These are phyloP conservation scores for Dendrobium catenatum DNA, from an alignment of 106 monocot species.

Conservation along the genomic window DNA sequence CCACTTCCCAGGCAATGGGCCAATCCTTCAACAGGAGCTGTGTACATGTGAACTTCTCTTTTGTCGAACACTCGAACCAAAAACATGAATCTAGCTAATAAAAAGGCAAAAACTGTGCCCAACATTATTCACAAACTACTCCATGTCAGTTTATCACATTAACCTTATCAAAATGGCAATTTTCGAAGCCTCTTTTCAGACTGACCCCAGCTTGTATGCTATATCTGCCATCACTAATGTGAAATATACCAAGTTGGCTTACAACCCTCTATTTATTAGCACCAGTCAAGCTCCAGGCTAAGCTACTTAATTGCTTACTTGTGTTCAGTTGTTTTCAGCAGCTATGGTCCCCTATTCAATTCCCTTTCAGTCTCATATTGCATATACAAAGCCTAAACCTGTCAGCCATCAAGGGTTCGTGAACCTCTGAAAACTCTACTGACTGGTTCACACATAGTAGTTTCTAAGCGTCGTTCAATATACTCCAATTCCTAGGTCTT, in stretches of 20 bases:
- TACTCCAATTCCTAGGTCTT: not conserved
- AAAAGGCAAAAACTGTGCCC: not conserved
- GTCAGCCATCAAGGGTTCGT: not conserved
- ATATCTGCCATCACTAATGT: not conserved
- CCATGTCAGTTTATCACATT: not conserved
- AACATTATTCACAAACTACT: not conserved
- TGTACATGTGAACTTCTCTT: not conserved
- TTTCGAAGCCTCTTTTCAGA: not conserved
- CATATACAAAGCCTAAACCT: not conserved
- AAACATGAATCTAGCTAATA: not conserved
- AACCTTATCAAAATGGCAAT: not conserved
- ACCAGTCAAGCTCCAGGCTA: not conserved
- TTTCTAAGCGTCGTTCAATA: not conserved
- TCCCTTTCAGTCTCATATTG: not conserved
- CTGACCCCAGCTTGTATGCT: not conserved
- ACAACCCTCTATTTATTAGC: not conserved
- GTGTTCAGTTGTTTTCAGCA: not conserved
- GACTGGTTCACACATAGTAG: not conserved
- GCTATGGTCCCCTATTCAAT: not conserved
- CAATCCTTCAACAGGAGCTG: not conserved
- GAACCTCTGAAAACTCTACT: not conserved
- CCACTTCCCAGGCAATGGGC: not conserved
- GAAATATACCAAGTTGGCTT: not conserved
- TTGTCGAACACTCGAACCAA: too few relatives aligned
- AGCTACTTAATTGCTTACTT: not conserved